Percentiles rank a stretch among this genome's conserved stretches.
Evolutionary conservation across 2,329 filamentous ascomycete species (phyloP).

Genomic region (Fusarium nematophilum): DNA sequence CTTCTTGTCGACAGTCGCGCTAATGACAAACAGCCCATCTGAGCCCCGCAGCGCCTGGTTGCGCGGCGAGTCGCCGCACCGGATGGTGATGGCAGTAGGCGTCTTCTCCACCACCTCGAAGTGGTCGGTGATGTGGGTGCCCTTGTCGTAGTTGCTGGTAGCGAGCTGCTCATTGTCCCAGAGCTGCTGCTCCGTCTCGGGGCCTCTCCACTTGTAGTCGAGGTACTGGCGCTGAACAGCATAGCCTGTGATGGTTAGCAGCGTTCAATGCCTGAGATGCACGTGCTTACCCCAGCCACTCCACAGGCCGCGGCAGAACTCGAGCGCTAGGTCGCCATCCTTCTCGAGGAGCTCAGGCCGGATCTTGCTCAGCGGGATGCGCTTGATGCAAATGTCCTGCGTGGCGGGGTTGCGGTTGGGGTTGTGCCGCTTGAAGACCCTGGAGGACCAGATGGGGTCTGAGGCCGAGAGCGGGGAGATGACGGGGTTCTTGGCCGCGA

Average conservation of each 20-base stretch:
- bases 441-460: conserved; percentile 71
- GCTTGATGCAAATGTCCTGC: conserved; percentile 73
- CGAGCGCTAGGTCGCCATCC: conserved; percentile 67
- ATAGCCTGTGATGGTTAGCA: conserved; percentile 57
- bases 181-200: conserved; percentile 68
- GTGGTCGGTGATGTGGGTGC: conserved; percentile 75
- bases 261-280: background rate
- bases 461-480: conserved; percentile 66
- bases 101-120: conserved; percentile 78
- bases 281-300: conserved; percentile 66
- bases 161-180: conserved; percentile 69
- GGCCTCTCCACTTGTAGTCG: conserved; percentile 67
- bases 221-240: conserved; percentile 68
- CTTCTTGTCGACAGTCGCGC: conserved; percentile 68
- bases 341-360: conserved; percentile 72
- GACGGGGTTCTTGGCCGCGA: conserved; percentile 65
- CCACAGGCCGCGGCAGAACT: conserved; percentile 77
- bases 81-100: conserved; percentile 68
- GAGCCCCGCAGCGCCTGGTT: conserved; percentile 65
- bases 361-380: conserved; percentile 71
- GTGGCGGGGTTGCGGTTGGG: conserved; percentile 70
- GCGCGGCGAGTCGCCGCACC: conserved; percentile 74
- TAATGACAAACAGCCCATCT: conserved; percentile 76
- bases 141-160: conserved; percentile 68
- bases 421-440: conserved; percentile 69